Evolutionary conservation across 345 rosid species (phyloP).

Genomic region (Arabis alpina): DNA sequence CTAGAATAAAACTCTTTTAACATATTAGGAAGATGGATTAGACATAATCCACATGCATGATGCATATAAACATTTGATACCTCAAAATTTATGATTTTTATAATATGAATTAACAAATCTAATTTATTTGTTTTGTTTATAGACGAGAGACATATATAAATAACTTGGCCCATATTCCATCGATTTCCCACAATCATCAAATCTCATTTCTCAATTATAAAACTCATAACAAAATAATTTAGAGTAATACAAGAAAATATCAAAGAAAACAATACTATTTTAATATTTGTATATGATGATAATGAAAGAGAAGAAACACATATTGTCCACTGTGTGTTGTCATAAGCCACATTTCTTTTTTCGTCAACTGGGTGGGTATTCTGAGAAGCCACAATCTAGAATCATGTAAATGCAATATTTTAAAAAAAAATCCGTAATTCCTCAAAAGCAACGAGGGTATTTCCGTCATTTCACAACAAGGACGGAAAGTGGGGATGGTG

Average conservation of each 20-base stretch:
- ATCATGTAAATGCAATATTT: constrained; percentile 18
- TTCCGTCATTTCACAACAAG: constrained; percentile 21
- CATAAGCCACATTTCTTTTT: constrained; percentile 21
- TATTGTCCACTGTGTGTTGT: constrained; percentile 30
- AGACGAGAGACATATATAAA: background rate
- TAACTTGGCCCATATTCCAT: constrained; percentile 35
- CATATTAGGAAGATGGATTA: background rate
- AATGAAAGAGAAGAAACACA: constrained; percentile 11
- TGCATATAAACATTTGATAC: background rate
- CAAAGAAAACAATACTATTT: background rate
- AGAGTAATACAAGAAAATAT: constrained; percentile 19
- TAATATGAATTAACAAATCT: no score
- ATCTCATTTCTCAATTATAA: background rate
- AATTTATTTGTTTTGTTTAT: background rate
- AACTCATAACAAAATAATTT: background rate
- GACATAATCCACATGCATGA: background rate
- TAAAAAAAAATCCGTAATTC: constrained; percentile 20
- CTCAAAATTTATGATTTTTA: background rate
- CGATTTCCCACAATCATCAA: background rate
- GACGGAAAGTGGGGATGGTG: constrained; percentile 43
- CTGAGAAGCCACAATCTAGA: constrained; percentile 40
- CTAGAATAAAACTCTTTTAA: background rate
- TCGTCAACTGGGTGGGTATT: background rate
- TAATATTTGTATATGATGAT: background rate
- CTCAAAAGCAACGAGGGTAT: constrained; percentile 44